phyloP scores from a whole-genome alignment of 2,329 filamentous ascomycete genomes.

The Monilinia laxa region DNA sequence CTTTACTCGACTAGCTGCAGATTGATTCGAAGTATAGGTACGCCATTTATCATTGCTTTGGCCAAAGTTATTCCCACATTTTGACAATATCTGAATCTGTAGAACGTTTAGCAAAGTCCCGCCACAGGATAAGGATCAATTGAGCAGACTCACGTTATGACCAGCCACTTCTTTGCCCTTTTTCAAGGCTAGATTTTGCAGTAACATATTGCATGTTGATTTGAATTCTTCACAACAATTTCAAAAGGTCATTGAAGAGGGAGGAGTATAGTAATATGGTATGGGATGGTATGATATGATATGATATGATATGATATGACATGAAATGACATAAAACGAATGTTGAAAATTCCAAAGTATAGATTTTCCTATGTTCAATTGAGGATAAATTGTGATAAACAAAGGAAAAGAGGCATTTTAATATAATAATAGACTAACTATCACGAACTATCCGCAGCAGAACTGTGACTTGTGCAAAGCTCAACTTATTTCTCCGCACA shows the following conservation, averaged over 20 bases:
- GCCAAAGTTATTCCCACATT: constrained; percentile 23
- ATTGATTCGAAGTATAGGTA: constrained; percentile 26
- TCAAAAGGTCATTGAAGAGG: constrained; percentile 14
- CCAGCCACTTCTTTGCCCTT: constrained; percentile 39
- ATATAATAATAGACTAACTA: no score
- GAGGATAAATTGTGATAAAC: constrained; percentile 8
- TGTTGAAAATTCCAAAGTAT: not conserved
- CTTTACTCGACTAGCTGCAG: constrained; percentile 30
- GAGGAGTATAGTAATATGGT: not conserved
- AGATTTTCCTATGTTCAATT: not conserved
- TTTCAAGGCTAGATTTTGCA: constrained; percentile 39
- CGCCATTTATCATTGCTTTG: constrained; percentile 9
- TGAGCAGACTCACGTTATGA: constrained; percentile 40
- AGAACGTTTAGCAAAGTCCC: constrained; percentile 26
- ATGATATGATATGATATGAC: no score
- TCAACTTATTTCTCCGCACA: constrained; percentile 19
- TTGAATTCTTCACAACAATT: constrained; percentile 22
- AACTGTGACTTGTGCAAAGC: not conserved
- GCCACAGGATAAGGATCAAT: constrained; percentile 21
- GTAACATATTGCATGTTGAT: constrained; percentile 40
- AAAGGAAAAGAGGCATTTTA: constrained; percentile 9
- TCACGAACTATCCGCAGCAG: no score
- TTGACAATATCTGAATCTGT: constrained; percentile 35
- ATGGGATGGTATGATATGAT: no score
- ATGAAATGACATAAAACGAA: not conserved